Conservation (phyloP, 495 filamentous ascomycete species). For the Penicillium angulare region DNA sequence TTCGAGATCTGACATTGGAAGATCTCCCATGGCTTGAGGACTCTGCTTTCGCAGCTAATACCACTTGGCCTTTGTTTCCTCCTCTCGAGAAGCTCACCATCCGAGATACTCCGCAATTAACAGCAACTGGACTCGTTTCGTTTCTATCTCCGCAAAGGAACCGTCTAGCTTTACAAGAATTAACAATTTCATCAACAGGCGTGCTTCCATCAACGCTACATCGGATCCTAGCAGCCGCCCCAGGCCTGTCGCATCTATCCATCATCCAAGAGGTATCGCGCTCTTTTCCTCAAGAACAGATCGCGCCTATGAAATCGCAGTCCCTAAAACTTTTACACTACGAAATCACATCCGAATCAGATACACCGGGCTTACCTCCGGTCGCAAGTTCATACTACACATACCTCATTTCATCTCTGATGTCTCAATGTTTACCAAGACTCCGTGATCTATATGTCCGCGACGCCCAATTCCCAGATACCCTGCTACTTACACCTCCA, state of each 20-base stretch:
- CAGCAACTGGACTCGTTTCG: conserved; percentile 61
- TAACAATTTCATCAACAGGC: conserved; percentile 68
- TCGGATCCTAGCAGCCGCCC: conserved; percentile 59
- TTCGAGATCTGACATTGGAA: conserved; percentile 71
- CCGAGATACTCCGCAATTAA: conserved; percentile 65
- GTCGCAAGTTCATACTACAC: conserved; percentile 73
- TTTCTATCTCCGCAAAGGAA: conserved; percentile 57
- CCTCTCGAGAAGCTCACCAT: conserved; percentile 67
- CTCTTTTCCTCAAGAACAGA: conserved; percentile 58
- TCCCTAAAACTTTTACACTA: conserved; percentile 72
- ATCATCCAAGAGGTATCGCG: conserved; percentile 64
- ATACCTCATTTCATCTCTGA: conserved; percentile 80
- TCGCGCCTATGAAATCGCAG: conserved; percentile 63
- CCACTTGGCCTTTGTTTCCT: conserved; percentile 64
- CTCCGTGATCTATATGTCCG: conserved; percentile 80
- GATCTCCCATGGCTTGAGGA: conserved; percentile 71
- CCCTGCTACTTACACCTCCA: conserved; percentile 66
- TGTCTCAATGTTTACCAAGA: conserved; percentile 68
- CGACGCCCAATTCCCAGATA: conserved; percentile 75
- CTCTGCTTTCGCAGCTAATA: conserved; percentile 61
- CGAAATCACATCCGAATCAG: conserved; percentile 66
- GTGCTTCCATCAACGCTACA: conserved; percentile 62
- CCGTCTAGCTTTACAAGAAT: conserved; percentile 51
- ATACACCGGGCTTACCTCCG: conserved; percentile 53
- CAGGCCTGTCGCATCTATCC: conserved; percentile 61